Evolutionary conservation across 2,329 filamentous ascomycete species (phyloP), one percentile per base, ranked within the genome.

Genomic region (Nannizzia gypsea): DNA sequence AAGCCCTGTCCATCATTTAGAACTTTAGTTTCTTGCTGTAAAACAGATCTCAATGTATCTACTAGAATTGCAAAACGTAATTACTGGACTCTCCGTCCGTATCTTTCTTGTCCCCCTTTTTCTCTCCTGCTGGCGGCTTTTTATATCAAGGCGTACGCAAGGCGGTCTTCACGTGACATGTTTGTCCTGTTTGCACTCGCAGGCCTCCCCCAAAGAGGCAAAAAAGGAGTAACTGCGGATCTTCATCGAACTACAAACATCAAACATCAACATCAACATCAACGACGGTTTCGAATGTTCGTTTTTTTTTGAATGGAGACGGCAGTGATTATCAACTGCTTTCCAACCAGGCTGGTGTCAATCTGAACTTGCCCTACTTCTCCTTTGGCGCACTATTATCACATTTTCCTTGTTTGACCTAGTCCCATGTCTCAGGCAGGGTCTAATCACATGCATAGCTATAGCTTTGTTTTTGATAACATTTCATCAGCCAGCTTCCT

Each of bases 1-100:
- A 67, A 63, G 62, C 65, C 42, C 73, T 73, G 70, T 73, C 64
- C 58, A 50, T 64, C 42, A 17, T 31, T 28, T 52, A 28, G 26
- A 24, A 31, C 48, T 13, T 50, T 46, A 44, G 42, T 31, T 38
- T 61, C 22, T 57, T 61, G 36, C 36, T 58, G 56, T 58, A 58
- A 58, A 58, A 58, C 56, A 58, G 20, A 54, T 59, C 24, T 59
- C 57, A 54, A 24, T 50, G 42, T 52, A 59, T 28, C 15, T 52
- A 59, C 28, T 52, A 58, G 38, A 58, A 58, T 58, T 40, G 40
- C 34, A 34, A 22, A 24, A 24, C n/a, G 26, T 17, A 58, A 50
- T 17, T 20, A 13, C 42, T 34, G 42, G 42, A 24, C 42, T 20
- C 22, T 28, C 13, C n/a, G 6, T 9, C 3, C 13, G 13, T 34